A percentile compares a stretch with the other conserved stretches of the same genome.
These are phyloP conservation scores for Microstegium vimineum DNA, from an alignment of 176 grass and related monocot species.

Conservation along the genomic window DNA sequence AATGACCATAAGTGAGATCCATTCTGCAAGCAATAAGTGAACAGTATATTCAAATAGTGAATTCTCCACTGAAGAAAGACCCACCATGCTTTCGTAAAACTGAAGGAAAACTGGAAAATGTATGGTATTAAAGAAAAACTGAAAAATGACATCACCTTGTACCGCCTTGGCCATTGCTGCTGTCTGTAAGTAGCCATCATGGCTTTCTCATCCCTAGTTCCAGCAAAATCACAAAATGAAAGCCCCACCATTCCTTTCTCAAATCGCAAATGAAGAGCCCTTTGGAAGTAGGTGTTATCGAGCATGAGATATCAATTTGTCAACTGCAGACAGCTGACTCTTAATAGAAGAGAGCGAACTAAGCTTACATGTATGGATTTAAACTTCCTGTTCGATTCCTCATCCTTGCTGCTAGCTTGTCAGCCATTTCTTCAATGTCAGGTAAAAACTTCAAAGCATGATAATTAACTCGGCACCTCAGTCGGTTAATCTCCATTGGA, in stretches of 20 bases:
- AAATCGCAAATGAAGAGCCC: constrained; percentile 98
- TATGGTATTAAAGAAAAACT: not conserved
- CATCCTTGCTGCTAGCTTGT: constrained; percentile 89
- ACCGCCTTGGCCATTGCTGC: constrained; percentile 93
- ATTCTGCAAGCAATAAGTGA: constrained; percentile 52
- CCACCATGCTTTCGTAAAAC: not conserved
- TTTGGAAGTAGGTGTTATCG: constrained; percentile 29
- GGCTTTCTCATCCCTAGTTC: constrained; percentile 88
- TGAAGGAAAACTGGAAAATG: not conserved
- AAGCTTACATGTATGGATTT: constrained; percentile 86
- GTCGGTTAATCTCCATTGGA: constrained; percentile 91
- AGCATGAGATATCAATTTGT: constrained; percentile 16
- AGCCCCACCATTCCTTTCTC: constrained; percentile 99
- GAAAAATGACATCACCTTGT: constrained; percentile 56
- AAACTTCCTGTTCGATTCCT: constrained; percentile 71
- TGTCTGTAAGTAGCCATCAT: constrained; percentile 96
- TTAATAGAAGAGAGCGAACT: not conserved
- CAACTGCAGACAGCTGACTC: not conserved
- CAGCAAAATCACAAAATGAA: constrained; percentile 98
- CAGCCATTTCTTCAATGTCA: constrained; percentile 94
- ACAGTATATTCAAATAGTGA: constrained; percentile 2
- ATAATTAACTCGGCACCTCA: constrained; percentile 97
- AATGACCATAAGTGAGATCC: constrained; percentile 87
- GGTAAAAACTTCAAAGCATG: constrained; percentile 98
- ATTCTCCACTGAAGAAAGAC: not conserved